These are phyloP conservation scores for Tilletia indica DNA, from an alignment of 1,284 basidiomycete species.

Conservation along the genomic window DNA sequence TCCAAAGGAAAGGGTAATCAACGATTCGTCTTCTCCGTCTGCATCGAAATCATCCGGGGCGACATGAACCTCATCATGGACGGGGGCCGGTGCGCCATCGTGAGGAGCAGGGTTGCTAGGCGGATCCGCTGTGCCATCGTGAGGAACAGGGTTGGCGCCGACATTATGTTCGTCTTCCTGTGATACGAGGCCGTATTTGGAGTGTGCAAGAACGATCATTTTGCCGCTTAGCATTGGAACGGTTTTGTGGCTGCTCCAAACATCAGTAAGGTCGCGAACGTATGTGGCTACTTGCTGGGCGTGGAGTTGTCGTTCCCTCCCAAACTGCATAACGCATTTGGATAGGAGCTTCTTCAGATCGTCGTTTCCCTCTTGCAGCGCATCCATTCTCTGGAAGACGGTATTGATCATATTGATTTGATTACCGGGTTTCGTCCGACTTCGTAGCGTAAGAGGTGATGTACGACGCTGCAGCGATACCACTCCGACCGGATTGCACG, in stretches of 20 bases:
- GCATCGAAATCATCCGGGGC: background rate
- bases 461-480: background rate
- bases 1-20: background rate
- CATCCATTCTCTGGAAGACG: background rate
- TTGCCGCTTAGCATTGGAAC: background rate
- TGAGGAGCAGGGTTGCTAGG: too few relatives aligned
- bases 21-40: too few relatives aligned
- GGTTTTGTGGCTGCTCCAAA: background rate
- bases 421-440: slow-evolving; percentile 2
- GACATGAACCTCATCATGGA: background rate
- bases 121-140: too few relatives aligned
- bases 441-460: background rate
- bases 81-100: too few relatives aligned
- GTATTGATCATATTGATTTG: background rate
- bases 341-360: background rate
- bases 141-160: too few relatives aligned
- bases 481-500: background rate
- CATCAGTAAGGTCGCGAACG: background rate
- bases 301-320: background rate
- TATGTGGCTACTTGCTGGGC: too few relatives aligned
- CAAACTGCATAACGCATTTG: slow-evolving; percentile 7
- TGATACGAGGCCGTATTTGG: background rate
- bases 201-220: background rate
- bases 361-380: background rate
- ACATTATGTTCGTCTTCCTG: too few relatives aligned